Conservation (phyloP, 768 basidiomycete species). For the Pholiota conissans region DNA sequence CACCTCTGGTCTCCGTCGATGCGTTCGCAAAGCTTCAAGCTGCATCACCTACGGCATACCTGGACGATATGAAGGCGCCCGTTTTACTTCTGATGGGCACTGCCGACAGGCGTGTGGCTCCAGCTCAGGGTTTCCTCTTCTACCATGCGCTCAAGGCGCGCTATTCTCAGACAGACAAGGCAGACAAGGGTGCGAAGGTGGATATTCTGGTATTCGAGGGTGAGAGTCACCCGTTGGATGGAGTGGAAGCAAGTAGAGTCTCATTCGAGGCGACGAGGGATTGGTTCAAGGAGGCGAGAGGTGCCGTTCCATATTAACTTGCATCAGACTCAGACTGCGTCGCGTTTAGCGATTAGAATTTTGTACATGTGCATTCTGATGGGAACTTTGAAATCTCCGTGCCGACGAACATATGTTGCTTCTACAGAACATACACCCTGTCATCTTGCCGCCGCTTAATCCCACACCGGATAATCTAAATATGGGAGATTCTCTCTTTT, state of each 20-base stretch:
- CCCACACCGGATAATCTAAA: too few relatives aligned
- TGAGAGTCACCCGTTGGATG: conserved; percentile 63
- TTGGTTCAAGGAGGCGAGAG: conserved; percentile 39
- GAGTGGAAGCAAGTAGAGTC: conserved; percentile 58
- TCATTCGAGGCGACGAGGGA: conserved; percentile 51
- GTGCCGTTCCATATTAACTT: background rate
- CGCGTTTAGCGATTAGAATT: too few relatives aligned
- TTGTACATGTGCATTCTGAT: too few relatives aligned
- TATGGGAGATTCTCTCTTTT: background rate
- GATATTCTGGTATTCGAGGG: conserved; percentile 63
- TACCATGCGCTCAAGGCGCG: conserved; percentile 65
- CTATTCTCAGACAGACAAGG: conserved; percentile 3
- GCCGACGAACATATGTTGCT: too few relatives aligned
- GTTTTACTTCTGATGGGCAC: conserved; percentile 63
- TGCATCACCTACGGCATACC: conserved; percentile 57
- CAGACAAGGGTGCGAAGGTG: conserved; percentile 31
- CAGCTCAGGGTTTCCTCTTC: conserved; percentile 59
- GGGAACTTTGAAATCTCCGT: background rate
- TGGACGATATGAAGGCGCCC: conserved; percentile 48
- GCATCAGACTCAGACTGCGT: background rate
- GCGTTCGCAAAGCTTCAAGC: conserved; percentile 42
- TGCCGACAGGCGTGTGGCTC: conserved; percentile 61
- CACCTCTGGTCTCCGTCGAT: conserved; percentile 43
- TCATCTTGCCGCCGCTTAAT: background rate
- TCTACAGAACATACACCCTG: too few relatives aligned